Evolutionary conservation across 164 flowering plant species (phyloP).

Genomic region (Taxillus chinensis): DNA sequence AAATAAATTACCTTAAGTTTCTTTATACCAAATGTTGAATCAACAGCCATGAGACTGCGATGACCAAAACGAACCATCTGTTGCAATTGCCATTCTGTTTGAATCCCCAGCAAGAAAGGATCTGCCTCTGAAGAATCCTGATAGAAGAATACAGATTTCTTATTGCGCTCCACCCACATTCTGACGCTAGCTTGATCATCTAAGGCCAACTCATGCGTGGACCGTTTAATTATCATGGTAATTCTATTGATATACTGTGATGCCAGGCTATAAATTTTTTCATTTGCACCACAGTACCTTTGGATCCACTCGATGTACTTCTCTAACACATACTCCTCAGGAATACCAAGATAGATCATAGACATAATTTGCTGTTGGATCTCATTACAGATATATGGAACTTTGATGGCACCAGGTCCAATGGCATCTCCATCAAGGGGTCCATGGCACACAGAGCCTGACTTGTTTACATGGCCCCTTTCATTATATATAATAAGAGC

Average conservation of each 20-base stretch:
- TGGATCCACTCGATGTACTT: conserved; percentile 93
- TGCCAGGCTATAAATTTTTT: conserved; percentile 60
- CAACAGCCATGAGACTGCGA: conserved; percentile 73
- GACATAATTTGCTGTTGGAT: conserved; percentile 97
- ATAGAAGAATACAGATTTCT: conserved; percentile 67
- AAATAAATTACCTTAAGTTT: conserved; percentile 60
- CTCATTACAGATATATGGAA: conserved; percentile 77
- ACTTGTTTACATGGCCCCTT: conserved; percentile 80
- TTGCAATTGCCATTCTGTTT: conserved; percentile 96
- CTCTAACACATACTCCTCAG: conserved; percentile 83
- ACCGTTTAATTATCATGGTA: conserved; percentile 77
- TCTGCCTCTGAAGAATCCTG: conserved; percentile 73
- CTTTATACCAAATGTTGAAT: conserved; percentile 90
- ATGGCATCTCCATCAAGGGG: conserved; percentile 95
- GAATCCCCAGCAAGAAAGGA: conserved; percentile 84
- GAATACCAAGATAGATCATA: conserved; percentile 88
- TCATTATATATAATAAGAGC: conserved; percentile 80
- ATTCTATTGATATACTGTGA: conserved; percentile 87
- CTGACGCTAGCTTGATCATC: conserved; percentile 92
- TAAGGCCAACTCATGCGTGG: conserved; percentile 90
- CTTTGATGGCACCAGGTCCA: conserved; percentile 87
- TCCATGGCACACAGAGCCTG: conserved; percentile 93
- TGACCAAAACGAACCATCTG: conserved; percentile 96
- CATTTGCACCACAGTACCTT: conserved; percentile 75
- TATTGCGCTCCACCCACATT: conserved; percentile 82